These are phyloP conservation scores for Aspergillus sparsus DNA, from an alignment of 495 filamentous ascomycete genomes.

Conservation along the genomic window DNA sequence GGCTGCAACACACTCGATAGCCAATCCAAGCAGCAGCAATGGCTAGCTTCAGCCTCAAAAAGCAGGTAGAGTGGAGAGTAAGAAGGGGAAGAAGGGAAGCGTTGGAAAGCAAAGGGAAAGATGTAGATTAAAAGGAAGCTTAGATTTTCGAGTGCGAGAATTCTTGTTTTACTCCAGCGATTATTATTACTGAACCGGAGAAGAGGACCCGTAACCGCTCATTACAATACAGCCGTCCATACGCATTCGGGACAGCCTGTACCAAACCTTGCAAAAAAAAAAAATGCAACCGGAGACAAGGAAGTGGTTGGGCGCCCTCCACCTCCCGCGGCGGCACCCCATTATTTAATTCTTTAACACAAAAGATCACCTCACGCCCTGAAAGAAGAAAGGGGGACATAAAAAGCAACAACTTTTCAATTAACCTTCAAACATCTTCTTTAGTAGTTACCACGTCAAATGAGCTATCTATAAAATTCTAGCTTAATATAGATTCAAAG, in stretches of 20 bases:
- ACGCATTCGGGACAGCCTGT: conserved; percentile 37
- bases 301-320: conserved; percentile 21
- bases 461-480: background rate
- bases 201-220: conserved; percentile 48
- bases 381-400: background rate
- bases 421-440: background rate
- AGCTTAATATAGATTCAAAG: background rate
- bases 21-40: conserved; percentile 34
- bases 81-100: conserved; percentile 28
- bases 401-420: background rate
- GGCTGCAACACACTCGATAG: conserved; percentile 39
- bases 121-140: conserved; percentile 49
- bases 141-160: conserved; percentile 41
- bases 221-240: conserved; percentile 37
- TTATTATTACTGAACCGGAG: conserved; percentile 40
- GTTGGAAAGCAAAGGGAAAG: conserved; percentile 33
- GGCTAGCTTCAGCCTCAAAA: conserved; percentile 45
- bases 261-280: conserved; percentile 15
- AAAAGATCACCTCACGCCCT: background rate
- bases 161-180: conserved; percentile 34
- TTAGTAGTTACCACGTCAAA: too few species aligned
- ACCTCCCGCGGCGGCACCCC: background rate
- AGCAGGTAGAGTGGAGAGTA: conserved; percentile 41
- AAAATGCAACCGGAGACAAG: conserved; percentile 35
- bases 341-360: background rate